Conservation (phyloP, 441 rosid genomes). For the Pelargonium citronellum region DNA sequence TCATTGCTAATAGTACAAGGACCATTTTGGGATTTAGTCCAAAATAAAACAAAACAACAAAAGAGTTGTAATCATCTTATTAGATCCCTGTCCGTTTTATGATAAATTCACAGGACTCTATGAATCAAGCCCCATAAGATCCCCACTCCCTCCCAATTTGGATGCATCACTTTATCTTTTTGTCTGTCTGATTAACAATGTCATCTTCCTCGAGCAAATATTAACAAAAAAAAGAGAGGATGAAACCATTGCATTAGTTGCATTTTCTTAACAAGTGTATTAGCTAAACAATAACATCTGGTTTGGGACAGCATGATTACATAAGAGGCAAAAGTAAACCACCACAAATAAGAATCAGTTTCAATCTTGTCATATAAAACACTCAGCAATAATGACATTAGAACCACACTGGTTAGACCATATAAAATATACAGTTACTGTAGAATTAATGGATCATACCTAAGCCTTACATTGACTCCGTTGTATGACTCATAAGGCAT, state of each 20-base stretch:
- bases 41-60: background rate
- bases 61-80: background rate
- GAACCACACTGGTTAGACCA: background rate
- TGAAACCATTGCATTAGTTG: background rate
- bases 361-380: background rate
- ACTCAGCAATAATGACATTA: background rate
- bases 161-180: background rate
- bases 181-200: background rate
- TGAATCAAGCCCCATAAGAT: background rate
- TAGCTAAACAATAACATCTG: background rate
- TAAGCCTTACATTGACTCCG: slow-evolving; percentile 88
- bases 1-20: too few relatives aligned
- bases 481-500: slow-evolving; percentile 93
- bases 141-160: background rate
- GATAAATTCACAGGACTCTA: too few relatives aligned
- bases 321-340: background rate
- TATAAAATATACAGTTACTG: background rate
- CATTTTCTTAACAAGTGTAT: background rate
- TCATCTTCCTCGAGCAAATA: background rate
- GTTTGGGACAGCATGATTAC: background rate
- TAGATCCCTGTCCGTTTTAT: background rate
- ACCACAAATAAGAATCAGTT: background rate
- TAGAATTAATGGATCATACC: slow-evolving; percentile 37
- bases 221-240: background rate
- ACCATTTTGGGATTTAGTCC: too few relatives aligned